Conservation (phyloP, 1,139 yeast genomes). For the Saccharomyces uvarum region DNA sequence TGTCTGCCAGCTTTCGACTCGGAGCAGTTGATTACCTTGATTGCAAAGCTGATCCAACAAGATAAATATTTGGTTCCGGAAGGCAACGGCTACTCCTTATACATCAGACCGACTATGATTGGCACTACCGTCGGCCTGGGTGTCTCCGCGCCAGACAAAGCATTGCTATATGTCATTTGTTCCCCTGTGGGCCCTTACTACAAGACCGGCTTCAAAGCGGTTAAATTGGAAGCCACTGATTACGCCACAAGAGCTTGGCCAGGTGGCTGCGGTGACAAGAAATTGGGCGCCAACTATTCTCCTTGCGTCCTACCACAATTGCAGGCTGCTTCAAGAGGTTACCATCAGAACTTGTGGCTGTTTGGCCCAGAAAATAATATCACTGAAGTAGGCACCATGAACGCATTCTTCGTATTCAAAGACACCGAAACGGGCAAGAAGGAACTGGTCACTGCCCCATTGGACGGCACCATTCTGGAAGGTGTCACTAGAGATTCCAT, state of each 20-base stretch:
- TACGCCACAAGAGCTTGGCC: conserved; percentile 98
- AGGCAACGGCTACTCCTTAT: conserved; percentile 81
- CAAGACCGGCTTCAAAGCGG: conserved; percentile 90
- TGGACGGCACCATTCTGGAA: conserved; percentile 92
- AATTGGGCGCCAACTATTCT: conserved; percentile 95
- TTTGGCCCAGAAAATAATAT: conserved; percentile 84
- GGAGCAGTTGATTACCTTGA: conserved; percentile 64
- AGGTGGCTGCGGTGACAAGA: conserved; percentile 93
- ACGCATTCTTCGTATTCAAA: conserved; percentile 78
- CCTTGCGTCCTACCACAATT: conserved; percentile 87
- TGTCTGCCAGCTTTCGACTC: conserved; percentile 79
- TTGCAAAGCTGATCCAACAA: conserved; percentile 63
- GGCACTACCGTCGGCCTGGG: conserved; percentile 87
- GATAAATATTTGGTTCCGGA: conserved; percentile 77
- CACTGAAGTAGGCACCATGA: conserved; percentile 98
- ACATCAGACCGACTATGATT: conserved; percentile 88
- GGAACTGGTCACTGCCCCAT: conserved; percentile 91
- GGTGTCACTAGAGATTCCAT: conserved; percentile 95
- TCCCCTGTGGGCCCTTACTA: conserved; percentile 94
- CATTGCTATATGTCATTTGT: conserved; percentile 75
- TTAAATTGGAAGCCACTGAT: conserved; percentile 85
- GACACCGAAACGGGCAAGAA: conserved; percentile 64
- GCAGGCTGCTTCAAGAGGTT: conserved; percentile 82
- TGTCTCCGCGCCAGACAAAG: conserved; percentile 71
- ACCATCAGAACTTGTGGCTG: conserved; percentile 92